phyloP scores from a whole-genome alignment of 139 green algal genomes.

The Picochlorum costavermella region DNA sequence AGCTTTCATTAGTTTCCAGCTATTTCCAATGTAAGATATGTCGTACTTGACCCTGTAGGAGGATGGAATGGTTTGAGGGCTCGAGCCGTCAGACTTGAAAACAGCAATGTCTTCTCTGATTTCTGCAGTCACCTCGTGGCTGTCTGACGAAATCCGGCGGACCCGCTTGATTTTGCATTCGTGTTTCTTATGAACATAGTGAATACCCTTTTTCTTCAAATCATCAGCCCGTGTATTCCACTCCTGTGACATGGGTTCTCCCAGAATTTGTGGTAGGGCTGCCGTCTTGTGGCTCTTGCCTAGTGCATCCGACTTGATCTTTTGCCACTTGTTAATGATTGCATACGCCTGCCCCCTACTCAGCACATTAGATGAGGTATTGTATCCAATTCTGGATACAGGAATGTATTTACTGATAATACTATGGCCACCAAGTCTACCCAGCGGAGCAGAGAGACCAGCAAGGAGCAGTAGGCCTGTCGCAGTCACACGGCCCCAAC shows the following conservation, averaged over 20 bases:
- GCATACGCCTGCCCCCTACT: background rate
- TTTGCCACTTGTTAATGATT: constrained; percentile 12
- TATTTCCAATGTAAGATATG: background rate
- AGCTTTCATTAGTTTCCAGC: background rate
- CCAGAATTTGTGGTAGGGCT: constrained; percentile 8
- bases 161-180: constrained; percentile 15
- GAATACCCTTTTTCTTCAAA: constrained; percentile 23
- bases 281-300: constrained; percentile 7
- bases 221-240: constrained; percentile 16
- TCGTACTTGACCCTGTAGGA: constrained; percentile 15
- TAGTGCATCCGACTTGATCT: constrained; percentile 15
- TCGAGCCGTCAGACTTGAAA: constrained; percentile 1
- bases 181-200: constrained; percentile 26
- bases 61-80: background rate
- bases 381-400: background rate
- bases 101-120: constrained; percentile 20
- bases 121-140: constrained; percentile 4
- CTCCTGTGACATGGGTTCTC: constrained; percentile 14
- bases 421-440: constrained; percentile 1
- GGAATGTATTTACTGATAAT: background rate
- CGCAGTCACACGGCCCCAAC: constrained; percentile 19
- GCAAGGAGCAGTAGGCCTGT: constrained; percentile 9
- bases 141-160: background rate
- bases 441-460: background rate
- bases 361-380: background rate